Conservation (phyloP, 2,329 filamentous ascomycete species). For the Leptographium wingfieldii region DNA sequence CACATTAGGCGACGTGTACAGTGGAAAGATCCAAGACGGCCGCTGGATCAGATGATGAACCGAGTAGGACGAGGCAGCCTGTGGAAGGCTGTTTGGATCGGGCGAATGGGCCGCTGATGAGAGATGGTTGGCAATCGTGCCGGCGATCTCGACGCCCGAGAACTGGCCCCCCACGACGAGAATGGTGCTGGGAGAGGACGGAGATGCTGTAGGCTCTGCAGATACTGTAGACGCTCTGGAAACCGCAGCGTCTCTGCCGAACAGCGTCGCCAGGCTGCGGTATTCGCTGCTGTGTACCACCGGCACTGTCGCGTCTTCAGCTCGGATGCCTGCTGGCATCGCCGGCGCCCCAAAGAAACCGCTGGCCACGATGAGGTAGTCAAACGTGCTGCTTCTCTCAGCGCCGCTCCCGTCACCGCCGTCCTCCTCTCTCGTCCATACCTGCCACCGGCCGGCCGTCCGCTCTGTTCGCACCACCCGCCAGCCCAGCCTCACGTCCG, state of each 20-base stretch:
- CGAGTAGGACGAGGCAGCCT: conserved; percentile 32
- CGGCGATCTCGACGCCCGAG: conserved; percentile 68
- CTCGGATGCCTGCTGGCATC: conserved; percentile 27
- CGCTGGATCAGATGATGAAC: conserved; percentile 58
- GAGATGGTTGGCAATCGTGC: conserved; percentile 57
- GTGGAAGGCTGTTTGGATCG: conserved; percentile 22
- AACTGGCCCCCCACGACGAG: conserved; percentile 70
- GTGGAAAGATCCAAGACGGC: conserved; percentile 60
- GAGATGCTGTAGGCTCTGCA: conserved; percentile 10
- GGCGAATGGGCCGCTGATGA: conserved; percentile 50
- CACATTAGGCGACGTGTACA: conserved; percentile 39
- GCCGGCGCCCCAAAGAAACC: conserved; percentile 61
- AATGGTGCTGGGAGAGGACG: conserved; percentile 35
- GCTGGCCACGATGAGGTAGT: conserved; percentile 59
- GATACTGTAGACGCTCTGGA: neutral
- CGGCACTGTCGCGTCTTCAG: conserved; percentile 22
- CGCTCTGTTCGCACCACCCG: conserved; percentile 28
- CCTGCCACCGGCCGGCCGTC: conserved; percentile 25
- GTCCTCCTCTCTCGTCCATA: conserved; percentile 14
- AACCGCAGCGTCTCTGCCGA: conserved; percentile 18
- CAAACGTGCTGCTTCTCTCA: conserved; percentile 34
- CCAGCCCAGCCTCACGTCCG: conserved; percentile 36
- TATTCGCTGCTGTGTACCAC: conserved; percentile 59
- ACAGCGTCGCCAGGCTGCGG: conserved; percentile 36
- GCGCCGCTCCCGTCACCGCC: neutral